These are phyloP conservation scores for Chlamydomonas reinhardtii DNA, from an alignment of 163 green algal species.

Conservation along the genomic window DNA sequence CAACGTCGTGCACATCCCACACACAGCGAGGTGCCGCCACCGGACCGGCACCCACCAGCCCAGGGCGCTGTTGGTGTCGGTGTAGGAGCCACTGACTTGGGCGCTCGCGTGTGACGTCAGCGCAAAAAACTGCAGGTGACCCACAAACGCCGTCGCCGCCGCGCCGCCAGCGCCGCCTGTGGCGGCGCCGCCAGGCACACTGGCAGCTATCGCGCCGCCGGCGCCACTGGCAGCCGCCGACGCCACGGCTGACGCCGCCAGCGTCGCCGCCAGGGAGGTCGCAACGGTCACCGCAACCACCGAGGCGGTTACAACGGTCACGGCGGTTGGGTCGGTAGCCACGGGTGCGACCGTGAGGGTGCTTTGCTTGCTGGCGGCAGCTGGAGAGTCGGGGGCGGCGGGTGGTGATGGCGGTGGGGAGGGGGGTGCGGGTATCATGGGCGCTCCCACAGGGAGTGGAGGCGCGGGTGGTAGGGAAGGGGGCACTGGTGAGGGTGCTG, in stretches of 20 bases:
- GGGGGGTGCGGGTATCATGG: not conserved
- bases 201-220: not conserved
- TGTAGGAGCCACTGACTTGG: not conserved
- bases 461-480: too few relatives aligned
- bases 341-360: not conserved
- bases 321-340: not conserved
- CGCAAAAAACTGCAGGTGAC: slow-evolving; percentile 9
- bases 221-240: not conserved
- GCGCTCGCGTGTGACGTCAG: not conserved
- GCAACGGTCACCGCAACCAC: slow-evolving; percentile 6
- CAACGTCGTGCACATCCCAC: too few relatives aligned
- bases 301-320: slow-evolving; percentile 3
- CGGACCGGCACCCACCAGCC: not conserved
- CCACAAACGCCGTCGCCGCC: slow-evolving; percentile 19
- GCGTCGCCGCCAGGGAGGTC: not conserved
- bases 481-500: too few relatives aligned
- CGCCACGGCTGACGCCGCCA: slow-evolving; percentile 6
- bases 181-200: not conserved
- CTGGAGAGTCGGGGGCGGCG: too few relatives aligned
- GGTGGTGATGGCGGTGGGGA: not conserved
- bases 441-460: too few relatives aligned
- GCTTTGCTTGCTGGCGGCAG: not conserved
- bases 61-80: not conserved
- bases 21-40: too few relatives aligned
- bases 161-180: not conserved